These are phyloP conservation scores for Hypoxylon sp. DNA, from an alignment of 2,329 filamentous ascomycete genomes.

Conservation along the genomic window DNA sequence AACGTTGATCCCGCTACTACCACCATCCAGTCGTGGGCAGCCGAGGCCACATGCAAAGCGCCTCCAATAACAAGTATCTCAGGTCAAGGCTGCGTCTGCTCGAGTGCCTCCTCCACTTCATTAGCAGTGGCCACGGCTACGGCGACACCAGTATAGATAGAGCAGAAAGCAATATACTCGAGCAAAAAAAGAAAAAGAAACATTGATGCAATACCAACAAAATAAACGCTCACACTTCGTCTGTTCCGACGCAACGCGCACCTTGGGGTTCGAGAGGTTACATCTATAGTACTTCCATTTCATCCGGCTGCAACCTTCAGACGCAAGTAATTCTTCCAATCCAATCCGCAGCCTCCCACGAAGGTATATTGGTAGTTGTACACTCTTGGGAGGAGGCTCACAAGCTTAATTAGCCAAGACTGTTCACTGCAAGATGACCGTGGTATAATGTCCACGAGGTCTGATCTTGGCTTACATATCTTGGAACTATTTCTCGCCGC, in stretches of 20 bases:
- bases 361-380: conserved; percentile 3
- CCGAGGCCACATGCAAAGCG: conserved; percentile 59
- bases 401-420: conserved; percentile 29
- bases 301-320: conserved; percentile 33
- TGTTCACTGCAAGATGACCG: conserved; percentile 11
- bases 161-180: background rate
- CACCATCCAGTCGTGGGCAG: conserved; percentile 55
- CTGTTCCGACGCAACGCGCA: background rate
- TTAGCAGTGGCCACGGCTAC: conserved; percentile 38
- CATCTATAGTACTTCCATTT: conserved; percentile 18
- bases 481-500: conserved; percentile 13
- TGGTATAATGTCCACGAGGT: conserved; percentile 5
- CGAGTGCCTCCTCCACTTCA: conserved; percentile 38
- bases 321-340: conserved; percentile 12
- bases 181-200: background rate
- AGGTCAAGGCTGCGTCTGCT: conserved; percentile 59
- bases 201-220: conserved; percentile 10
- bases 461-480: conserved; percentile 7
- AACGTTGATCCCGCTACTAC: conserved; percentile 47
- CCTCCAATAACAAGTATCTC: conserved; percentile 61
- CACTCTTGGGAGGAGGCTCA: conserved; percentile 24
- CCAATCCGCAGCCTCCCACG: conserved; percentile 10
- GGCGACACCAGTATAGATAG: conserved; percentile 1
- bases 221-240: conserved; percentile 6
- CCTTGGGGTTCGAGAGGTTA: conserved; percentile 7